These are phyloP conservation scores for Phytopythium helicoides DNA, from an alignment of 352 stramenopile genomes.

Conservation along the genomic window DNA sequence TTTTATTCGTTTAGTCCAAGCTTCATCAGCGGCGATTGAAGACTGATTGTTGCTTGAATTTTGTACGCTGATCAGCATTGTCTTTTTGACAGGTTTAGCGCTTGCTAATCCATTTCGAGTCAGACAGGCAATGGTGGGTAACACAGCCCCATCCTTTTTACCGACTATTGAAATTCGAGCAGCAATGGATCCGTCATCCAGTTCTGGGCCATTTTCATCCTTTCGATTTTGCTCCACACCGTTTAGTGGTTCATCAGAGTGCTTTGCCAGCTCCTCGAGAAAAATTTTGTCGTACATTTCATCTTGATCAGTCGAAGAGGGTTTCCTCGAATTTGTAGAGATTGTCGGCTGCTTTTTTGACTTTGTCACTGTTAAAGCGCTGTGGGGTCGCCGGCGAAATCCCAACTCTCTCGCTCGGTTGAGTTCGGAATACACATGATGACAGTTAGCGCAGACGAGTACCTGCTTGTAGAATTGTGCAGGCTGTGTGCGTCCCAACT, in stretches of 20 bases:
- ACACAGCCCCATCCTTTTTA: not conserved
- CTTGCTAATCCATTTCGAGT: not conserved
- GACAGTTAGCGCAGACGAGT: constrained; percentile 67
- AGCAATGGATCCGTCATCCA: not conserved
- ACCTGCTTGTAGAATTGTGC: constrained; percentile 81
- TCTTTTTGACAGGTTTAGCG: not conserved
- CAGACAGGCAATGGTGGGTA: constrained; percentile 1
- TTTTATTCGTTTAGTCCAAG: not conserved
- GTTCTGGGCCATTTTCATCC: constrained; percentile 1
- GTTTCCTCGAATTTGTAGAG: too few relatives aligned
- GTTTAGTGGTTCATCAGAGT: constrained; percentile 14
- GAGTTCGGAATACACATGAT: constrained; percentile 63
- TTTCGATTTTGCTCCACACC: not conserved
- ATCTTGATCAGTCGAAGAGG: not conserved
- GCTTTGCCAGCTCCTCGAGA: constrained; percentile 60
- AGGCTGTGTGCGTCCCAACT: constrained; percentile 63
- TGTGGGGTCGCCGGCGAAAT: constrained; percentile 24
- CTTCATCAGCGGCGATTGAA: constrained; percentile 1
- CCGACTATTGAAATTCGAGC: too few relatives aligned
- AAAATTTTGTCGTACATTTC: constrained; percentile 56
- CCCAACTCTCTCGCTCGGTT: constrained; percentile 43
- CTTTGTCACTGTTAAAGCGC: not conserved
- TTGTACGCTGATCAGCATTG: too few relatives aligned
- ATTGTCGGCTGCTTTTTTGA: not conserved
- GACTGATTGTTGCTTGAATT: constrained; percentile 2